phyloP scores from a whole-genome alignment of 2,329 filamentous ascomycete genomes.

The Metarhizium rileyi region DNA sequence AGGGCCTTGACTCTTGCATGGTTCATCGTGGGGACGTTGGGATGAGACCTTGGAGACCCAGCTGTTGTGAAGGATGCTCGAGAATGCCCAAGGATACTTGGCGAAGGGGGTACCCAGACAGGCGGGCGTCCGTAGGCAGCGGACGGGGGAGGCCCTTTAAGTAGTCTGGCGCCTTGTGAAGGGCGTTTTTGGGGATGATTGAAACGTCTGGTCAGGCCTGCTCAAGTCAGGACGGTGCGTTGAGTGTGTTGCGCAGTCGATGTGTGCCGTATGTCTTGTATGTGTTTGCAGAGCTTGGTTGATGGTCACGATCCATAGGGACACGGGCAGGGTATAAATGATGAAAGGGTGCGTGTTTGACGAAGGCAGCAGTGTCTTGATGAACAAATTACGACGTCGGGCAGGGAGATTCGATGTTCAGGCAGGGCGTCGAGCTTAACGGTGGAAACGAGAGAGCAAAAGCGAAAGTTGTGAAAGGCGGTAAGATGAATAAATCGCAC shows the following conservation, averaged over 20 bases:
- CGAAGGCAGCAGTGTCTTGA: neutral
- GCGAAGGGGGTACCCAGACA: neutral
- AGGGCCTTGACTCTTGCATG: constrained; percentile 60
- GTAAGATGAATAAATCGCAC: neutral
- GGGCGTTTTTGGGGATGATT: neutral
- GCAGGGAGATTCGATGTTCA: neutral
- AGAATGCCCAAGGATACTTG: no score
- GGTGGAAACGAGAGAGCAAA: neutral
- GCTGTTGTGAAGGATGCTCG: neutral
- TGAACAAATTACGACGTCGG: neutral
- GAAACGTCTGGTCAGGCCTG: neutral
- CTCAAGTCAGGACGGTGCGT: constrained; percentile 4
- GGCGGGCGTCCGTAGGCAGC: neutral
- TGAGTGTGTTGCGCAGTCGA: neutral
- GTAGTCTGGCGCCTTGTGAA: neutral
- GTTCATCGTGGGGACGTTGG: constrained; percentile 38
- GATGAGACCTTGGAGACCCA: neutral
- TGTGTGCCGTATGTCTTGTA: neutral
- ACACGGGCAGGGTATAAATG: neutral
- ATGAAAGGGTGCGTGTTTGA: neutral
- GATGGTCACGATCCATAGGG: constrained; percentile 5
- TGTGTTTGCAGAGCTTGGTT: neutral
- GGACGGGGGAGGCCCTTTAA: neutral
- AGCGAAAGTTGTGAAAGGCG: neutral
- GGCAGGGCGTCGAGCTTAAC: neutral